These are phyloP conservation scores for Penicillium sp. DNA, from an alignment of 2,329 filamentous ascomycete genomes.

Conservation along the genomic window DNA sequence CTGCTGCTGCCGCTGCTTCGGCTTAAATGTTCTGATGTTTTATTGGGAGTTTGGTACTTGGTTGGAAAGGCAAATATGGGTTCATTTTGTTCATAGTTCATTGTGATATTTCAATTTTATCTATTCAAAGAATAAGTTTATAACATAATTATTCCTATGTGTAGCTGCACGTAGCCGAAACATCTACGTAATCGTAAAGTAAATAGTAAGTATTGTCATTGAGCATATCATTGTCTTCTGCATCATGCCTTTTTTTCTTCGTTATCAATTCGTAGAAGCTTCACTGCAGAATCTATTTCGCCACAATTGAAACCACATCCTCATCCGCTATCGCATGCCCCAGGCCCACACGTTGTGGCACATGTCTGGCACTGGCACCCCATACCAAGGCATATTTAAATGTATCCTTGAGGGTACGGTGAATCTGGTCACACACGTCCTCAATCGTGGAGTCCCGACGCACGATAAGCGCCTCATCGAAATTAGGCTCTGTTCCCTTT, in stretches of 20 bases:
- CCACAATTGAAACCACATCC: conserved; percentile 67
- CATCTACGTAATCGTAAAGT: background rate
- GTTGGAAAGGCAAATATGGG: conserved; percentile 8
- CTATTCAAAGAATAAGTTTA: background rate
- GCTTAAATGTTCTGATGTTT: conserved; percentile 19
- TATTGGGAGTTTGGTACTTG: conserved; percentile 16
- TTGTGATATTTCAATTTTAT: conserved; percentile 10
- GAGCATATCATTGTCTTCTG: background rate
- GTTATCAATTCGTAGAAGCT: background rate
- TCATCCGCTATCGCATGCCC: conserved; percentile 73
- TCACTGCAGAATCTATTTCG: conserved; percentile 36
- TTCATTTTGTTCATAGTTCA: conserved; percentile 17
- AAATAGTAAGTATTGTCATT: background rate
- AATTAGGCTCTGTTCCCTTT: conserved; percentile 87
- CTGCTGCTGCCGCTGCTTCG: conserved; percentile 32
- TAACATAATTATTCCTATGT: background rate
- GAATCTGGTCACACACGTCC: conserved; percentile 94
- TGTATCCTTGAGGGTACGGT: conserved; percentile 91
- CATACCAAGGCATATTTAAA: conserved; percentile 99
- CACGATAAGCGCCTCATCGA: conserved; percentile 89
- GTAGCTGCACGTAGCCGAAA: background rate
- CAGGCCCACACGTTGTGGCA: conserved; percentile 89
- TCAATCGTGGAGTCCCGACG: conserved; percentile 85
- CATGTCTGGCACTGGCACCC: conserved; percentile 92
- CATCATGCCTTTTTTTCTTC: background rate